These are phyloP conservation scores for Medicago ruthenica DNA, from an alignment of 306 rosid genomes.

Conservation along the genomic window DNA sequence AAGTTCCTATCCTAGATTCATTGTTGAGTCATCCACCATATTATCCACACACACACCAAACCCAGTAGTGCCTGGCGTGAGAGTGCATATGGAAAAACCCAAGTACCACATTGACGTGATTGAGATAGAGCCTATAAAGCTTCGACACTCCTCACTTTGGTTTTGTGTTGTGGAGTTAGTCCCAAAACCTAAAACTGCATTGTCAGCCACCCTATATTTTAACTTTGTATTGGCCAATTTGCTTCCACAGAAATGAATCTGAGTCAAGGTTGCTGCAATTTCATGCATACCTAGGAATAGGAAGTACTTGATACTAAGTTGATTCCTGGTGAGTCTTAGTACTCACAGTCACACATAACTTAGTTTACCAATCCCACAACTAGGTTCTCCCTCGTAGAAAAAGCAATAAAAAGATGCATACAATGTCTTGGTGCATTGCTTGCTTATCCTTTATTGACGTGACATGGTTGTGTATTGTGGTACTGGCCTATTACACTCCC, in stretches of 20 bases:
- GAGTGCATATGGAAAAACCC: background rate
- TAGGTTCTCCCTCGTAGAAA: constrained; percentile 26
- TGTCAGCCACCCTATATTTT: constrained; percentile 28
- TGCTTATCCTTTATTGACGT: constrained; percentile 37
- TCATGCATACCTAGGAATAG: constrained; percentile 16
- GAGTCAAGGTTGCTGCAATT: constrained; percentile 29
- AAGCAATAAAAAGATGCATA: constrained; percentile 25
- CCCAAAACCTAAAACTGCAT: background rate
- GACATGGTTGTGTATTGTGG: constrained; percentile 31
- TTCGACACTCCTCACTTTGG: background rate
- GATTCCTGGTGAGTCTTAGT: constrained; percentile 17
- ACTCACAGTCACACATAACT: background rate
- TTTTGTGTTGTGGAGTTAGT: background rate
- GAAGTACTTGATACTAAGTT: constrained; percentile 26
- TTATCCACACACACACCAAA: background rate
- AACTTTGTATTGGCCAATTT: constrained; percentile 17
- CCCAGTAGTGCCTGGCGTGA: background rate
- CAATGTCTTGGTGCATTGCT: constrained; percentile 33
- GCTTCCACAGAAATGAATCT: constrained; percentile 26
- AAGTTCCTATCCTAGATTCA: constrained; percentile 2
- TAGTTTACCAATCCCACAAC: constrained; percentile 9
- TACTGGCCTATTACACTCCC: constrained; percentile 26
- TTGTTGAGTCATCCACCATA: background rate
- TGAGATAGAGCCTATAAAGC: background rate
- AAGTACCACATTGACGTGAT: background rate